Conservation (phyloP, 768 basidiomycete genomes). For the Boletus eberwhitei region DNA sequence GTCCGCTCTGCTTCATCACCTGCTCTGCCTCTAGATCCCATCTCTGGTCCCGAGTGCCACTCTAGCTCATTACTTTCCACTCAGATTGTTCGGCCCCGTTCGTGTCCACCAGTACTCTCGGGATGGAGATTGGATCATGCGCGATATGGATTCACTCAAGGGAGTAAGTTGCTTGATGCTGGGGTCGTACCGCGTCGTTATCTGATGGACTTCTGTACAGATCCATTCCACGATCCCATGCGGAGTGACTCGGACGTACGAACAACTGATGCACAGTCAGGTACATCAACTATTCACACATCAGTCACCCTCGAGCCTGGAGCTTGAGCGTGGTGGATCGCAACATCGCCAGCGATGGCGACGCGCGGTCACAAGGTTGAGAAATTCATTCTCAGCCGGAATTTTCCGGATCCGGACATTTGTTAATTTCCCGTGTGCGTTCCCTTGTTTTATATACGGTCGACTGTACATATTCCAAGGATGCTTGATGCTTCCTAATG, state of each 20-base stretch:
- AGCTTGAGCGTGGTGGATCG: neutral
- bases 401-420: neutral
- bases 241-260: constrained; percentile 12
- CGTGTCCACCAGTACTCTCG: constrained; percentile 1
- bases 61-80: neutral
- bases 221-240: neutral
- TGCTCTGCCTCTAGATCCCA: too few species aligned
- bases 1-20: neutral
- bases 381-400: neutral
- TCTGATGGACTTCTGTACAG: neutral
- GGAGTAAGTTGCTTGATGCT: neutral
- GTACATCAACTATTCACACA: neutral
- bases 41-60: neutral
- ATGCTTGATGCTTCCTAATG: too few species aligned
- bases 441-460: too few species aligned
- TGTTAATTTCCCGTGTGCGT: too few species aligned
- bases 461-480: too few species aligned
- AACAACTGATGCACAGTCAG: neutral
- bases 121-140: neutral
- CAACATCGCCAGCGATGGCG: neutral
- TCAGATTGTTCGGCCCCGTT: neutral
- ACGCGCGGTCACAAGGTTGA: neutral
- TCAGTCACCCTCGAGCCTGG: constrained; percentile 1
- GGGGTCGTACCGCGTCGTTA: neutral
- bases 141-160: neutral